These are phyloP conservation scores for Lignosus rhinocerotis DNA, from an alignment of 1,284 basidiomycete species.

Conservation along the genomic window DNA sequence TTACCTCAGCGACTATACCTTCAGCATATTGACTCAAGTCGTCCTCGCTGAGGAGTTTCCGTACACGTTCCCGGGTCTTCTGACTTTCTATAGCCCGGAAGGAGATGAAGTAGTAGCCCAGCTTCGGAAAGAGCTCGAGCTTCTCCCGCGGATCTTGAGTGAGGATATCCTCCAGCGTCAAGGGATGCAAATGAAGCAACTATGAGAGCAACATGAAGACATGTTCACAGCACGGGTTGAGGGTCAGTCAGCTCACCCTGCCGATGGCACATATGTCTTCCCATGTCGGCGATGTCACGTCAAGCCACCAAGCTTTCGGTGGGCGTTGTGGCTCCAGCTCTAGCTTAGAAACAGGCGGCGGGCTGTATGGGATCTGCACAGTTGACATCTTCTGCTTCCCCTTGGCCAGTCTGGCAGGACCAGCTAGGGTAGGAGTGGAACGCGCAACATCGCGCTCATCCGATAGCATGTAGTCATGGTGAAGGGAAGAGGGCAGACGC, in stretches of 20 bases:
- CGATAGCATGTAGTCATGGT: slow-evolving; percentile 42
- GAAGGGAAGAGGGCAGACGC: slow-evolving; percentile 16
- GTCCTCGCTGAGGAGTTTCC: slow-evolving; percentile 30
- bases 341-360: background rate
- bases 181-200: slow-evolving; percentile 88
- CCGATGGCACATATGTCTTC: slow-evolving; percentile 88
- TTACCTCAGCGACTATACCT: slow-evolving; percentile 71
- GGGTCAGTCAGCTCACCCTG: slow-evolving; percentile 52
- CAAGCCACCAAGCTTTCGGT: slow-evolving; percentile 83
- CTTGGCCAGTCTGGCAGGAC: slow-evolving; percentile 23
- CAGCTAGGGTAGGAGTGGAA: background rate
- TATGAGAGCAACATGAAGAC: slow-evolving; percentile 30
- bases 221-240: background rate
- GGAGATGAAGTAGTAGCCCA: slow-evolving; percentile 94
- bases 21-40: slow-evolving; percentile 37
- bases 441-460: slow-evolving; percentile 22
- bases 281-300: slow-evolving; percentile 89
- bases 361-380: background rate
- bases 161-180: slow-evolving; percentile 95
- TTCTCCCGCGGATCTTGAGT: slow-evolving; percentile 95
- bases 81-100: slow-evolving; percentile 81
- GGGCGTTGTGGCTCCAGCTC: slow-evolving; percentile 4
- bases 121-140: slow-evolving; percentile 83
- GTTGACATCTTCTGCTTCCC: slow-evolving; percentile 29
- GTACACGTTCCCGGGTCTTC: slow-evolving; percentile 43